phyloP scores from a whole-genome alignment of 768 basidiomycete genomes.

The Boletus eberwhitei region DNA sequence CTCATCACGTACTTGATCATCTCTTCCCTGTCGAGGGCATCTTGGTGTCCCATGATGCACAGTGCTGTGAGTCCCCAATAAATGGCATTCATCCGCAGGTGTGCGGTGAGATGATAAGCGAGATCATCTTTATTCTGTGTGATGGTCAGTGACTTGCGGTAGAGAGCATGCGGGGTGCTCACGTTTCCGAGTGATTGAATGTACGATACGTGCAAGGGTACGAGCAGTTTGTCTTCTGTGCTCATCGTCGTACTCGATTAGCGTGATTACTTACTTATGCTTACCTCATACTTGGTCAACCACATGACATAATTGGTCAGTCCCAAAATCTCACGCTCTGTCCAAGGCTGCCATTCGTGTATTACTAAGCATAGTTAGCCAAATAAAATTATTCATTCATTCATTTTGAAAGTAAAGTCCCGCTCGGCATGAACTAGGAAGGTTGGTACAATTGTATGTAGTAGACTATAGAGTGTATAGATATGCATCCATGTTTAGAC shows the following conservation, averaged over 20 bases:
- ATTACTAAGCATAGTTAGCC: no score
- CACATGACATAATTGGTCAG: no score
- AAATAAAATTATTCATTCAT: no score
- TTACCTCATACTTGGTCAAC: no score
- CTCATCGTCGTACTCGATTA: constrained; percentile 9
- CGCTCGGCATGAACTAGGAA: no score
- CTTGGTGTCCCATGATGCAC: constrained; percentile 70
- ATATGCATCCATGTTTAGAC: no score
- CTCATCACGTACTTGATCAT: constrained; percentile 88
- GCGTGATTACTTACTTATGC: not conserved
- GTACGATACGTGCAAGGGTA: constrained; percentile 67
- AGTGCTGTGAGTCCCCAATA: constrained; percentile 96
- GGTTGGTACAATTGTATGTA: no score
- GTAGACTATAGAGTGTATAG: no score
- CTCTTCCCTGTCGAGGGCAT: constrained; percentile 78
- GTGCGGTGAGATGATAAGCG: constrained; percentile 85
- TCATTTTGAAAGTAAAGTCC: no score
- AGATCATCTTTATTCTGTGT: constrained; percentile 79
- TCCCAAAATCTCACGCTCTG: no score
- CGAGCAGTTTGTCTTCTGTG: constrained; percentile 32
- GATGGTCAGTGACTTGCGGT: not conserved
- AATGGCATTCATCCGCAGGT: constrained; percentile 91
- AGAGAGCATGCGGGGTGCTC: constrained; percentile 6
- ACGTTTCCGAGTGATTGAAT: constrained; percentile 75
- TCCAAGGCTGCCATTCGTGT: no score